These are phyloP conservation scores for Paspalum notatum DNA, from an alignment of 176 grass and related monocot genomes.

Conservation along the genomic window DNA sequence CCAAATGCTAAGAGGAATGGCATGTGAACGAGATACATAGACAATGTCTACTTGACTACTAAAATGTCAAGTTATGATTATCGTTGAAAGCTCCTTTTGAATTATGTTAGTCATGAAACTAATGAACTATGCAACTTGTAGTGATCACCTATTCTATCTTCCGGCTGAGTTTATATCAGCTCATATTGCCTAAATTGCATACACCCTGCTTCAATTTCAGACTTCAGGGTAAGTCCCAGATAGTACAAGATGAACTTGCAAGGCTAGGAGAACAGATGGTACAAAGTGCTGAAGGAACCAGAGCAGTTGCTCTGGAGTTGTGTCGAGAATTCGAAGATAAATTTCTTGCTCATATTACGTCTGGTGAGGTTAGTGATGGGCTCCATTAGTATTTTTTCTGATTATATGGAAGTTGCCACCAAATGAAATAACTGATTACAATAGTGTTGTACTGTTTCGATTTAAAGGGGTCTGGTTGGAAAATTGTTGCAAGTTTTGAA, in stretches of 20 bases:
- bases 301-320: constrained; percentile 83
- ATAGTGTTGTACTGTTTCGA: constrained; percentile 19
- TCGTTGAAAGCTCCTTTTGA: not conserved
- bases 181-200: constrained; percentile 34
- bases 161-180: constrained; percentile 14
- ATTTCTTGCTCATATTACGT: constrained; percentile 85
- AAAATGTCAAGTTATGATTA: constrained; percentile 26
- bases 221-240: constrained; percentile 89
- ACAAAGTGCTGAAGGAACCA: constrained; percentile 80
- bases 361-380: constrained; percentile 80
- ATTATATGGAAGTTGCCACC: constrained; percentile 28
- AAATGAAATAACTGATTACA: constrained; percentile 38
- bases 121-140: constrained; percentile 20
- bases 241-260: constrained; percentile 90
- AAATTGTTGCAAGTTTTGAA: constrained; percentile 95
- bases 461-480: constrained; percentile 81
- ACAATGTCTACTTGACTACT: constrained; percentile 11
- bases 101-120: constrained; percentile 16
- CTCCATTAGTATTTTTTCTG: constrained; percentile 12
- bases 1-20: not conserved
- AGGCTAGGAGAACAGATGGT: constrained; percentile 93
- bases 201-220: constrained; percentile 43
- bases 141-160: constrained; percentile 13
- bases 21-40: constrained; percentile 11
- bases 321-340: constrained; percentile 93